Percentiles rank a stretch among this genome's conserved stretches.
Conservation (phyloP, 768 basidiomycete genomes). For the Leccinum disarticulatum region DNA sequence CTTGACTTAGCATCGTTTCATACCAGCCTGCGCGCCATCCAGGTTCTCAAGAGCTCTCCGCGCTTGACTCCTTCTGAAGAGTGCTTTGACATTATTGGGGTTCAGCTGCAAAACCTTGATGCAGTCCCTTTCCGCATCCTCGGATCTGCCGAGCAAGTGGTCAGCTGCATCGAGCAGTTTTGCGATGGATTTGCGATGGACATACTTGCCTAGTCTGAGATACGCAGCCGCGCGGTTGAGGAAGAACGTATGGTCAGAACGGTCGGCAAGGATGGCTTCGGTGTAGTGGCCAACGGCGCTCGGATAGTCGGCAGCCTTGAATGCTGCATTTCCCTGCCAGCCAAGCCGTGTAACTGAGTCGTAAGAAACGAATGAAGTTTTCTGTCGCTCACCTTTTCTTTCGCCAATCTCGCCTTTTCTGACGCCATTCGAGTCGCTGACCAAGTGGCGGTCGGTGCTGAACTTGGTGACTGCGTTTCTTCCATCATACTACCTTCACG, state of each 20-base stretch:
- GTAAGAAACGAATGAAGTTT: not conserved
- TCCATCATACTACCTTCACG: not conserved
- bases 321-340: slow-evolving; percentile 79
- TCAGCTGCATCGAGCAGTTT: slow-evolving; percentile 1
- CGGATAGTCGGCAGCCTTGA: slow-evolving; percentile 78
- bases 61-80: slow-evolving; percentile 80
- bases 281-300: slow-evolving; percentile 86
- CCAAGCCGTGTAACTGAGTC: not conserved
- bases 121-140: slow-evolving; percentile 84
- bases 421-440: slow-evolving; percentile 30
- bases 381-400: slow-evolving; percentile 28
- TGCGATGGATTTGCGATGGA: slow-evolving; percentile 22
- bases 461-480: not conserved
- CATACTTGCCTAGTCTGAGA: slow-evolving; percentile 93
- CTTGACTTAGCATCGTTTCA: not conserved
- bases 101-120: slow-evolving; percentile 57
- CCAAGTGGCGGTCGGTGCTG: slow-evolving; percentile 9
- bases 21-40: slow-evolving; percentile 60
- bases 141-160: slow-evolving; percentile 44
- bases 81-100: slow-evolving; percentile 68
- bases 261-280: slow-evolving; percentile 70
- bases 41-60: slow-evolving; percentile 53
- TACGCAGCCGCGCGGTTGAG: slow-evolving; percentile 91
- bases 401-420: slow-evolving; percentile 34
- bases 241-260: slow-evolving; percentile 70